phyloP scores from a whole-genome alignment of 2,329 filamentous ascomycete genomes.

The Fusarium avenaceum region DNA sequence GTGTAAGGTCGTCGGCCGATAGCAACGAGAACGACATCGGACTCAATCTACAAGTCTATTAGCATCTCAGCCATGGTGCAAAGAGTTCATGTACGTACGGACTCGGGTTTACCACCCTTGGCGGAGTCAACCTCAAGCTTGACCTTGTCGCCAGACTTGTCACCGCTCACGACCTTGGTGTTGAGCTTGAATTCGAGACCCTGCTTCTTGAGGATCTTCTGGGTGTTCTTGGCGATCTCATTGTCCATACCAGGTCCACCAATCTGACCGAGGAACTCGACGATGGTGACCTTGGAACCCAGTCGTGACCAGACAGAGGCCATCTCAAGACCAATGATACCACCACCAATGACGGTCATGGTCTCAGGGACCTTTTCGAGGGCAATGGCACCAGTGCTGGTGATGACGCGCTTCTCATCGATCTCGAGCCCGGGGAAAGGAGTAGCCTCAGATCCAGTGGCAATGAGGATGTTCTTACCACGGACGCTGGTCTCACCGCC shows the following conservation, averaged over 20 bases:
- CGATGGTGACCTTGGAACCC: conserved; percentile 93
- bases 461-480: conserved; percentile 98
- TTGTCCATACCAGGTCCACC: conserved; percentile 97
- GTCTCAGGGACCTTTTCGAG: conserved; percentile 93
- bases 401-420: conserved; percentile 97
- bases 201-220: conserved; percentile 96
- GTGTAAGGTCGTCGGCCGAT: conserved; percentile 98
- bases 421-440: conserved; percentile 96
- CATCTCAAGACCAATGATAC: conserved; percentile 99
- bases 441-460: conserved; percentile 93
- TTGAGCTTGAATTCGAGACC: conserved; percentile 98
- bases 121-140: conserved; percentile 89
- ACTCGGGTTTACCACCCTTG: conserved; percentile 96
- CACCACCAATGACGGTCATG: conserved; percentile 97
- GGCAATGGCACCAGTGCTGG: conserved; percentile 93
- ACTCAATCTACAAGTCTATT: conserved; percentile 76
- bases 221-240: conserved; percentile 90
- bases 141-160: conserved; percentile 81
- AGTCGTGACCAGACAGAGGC: conserved; percentile 96
- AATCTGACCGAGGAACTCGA: conserved; percentile 96
- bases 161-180: conserved; percentile 93
- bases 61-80: conserved; percentile 33
- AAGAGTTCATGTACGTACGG: conserved; percentile 67
- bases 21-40: conserved; percentile 94
- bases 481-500: conserved; percentile 89